phyloP scores from a whole-genome alignment of 805 yeast species.

The Saccharomycopsis vini region DNA sequence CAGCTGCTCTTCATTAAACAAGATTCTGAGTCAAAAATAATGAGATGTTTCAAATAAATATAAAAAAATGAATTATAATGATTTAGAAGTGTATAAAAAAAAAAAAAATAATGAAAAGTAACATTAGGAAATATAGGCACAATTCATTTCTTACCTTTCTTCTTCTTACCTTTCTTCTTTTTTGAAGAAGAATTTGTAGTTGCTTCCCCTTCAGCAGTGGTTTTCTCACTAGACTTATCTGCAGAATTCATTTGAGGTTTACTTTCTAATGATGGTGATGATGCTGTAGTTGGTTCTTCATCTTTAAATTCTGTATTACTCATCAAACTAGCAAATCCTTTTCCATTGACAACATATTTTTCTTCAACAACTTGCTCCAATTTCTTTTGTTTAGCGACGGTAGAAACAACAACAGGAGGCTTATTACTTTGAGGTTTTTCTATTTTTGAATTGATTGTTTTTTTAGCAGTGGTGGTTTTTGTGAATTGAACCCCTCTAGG shows the following conservation, averaged over 20 bases:
- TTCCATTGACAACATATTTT: conserved; percentile 14
- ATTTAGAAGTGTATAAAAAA: no score
- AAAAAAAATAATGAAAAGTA: no score
- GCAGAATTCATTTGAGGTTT: not conserved
- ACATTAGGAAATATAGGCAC: no score
- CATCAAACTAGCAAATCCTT: conserved; percentile 18
- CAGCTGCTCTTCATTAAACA: no score
- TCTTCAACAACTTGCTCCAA: conserved; percentile 6
- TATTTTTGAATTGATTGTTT: not conserved
- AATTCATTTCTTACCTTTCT: conserved; percentile 23
- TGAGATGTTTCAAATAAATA: no score
- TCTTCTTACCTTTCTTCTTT: conserved; percentile 23
- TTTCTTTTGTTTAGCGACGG: not conserved
- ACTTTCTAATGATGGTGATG: not conserved
- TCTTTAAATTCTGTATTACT: conserved; percentile 17
- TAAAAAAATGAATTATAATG: no score
- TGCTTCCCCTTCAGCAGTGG: conserved; percentile 24
- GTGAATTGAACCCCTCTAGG: conserved; percentile 48
- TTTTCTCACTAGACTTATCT: conserved; percentile 22
- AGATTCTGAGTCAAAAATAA: no score
- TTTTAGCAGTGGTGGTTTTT: conserved; percentile 19
- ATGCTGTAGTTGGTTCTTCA: no score
- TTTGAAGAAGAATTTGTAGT: conserved; percentile 7
- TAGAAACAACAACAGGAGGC: no score
- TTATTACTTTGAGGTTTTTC: not conserved